A percentile compares a stretch with the other conserved stretches of the same genome.
These are phyloP conservation scores for Monilinia fructigena DNA, from an alignment of 2,329 filamentous ascomycete species.

Conservation along the genomic window DNA sequence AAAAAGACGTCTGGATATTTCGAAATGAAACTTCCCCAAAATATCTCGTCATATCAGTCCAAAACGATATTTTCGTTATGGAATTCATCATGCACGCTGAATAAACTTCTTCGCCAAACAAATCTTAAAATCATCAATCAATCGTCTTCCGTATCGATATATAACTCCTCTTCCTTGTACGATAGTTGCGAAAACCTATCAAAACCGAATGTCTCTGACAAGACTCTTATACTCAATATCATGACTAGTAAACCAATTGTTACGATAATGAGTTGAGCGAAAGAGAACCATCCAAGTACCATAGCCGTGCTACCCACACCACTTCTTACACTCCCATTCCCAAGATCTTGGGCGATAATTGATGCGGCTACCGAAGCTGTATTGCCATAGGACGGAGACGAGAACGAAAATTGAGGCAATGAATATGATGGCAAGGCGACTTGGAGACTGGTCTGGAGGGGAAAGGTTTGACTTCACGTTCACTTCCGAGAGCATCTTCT, in stretches of 20 bases:
- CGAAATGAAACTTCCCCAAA: constrained; percentile 1
- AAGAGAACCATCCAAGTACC: constrained; percentile 97
- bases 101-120: constrained; percentile 18
- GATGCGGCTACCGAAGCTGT: constrained; percentile 94
- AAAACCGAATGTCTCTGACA: constrained; percentile 54
- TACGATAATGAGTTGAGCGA: constrained; percentile 88
- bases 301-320: constrained; percentile 94
- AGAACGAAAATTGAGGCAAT: constrained; percentile 68
- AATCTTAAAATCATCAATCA: constrained; percentile 20
- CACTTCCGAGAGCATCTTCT: constrained; percentile 73
- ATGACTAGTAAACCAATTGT: constrained; percentile 94
- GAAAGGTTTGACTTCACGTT: constrained; percentile 90
- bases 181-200: constrained; percentile 18
- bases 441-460: constrained; percentile 91
- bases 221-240: constrained; percentile 87
- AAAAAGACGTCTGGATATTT: constrained; percentile 7
- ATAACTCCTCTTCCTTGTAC: constrained; percentile 8
- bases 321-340: constrained; percentile 81
- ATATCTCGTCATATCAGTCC: constrained; percentile 16
- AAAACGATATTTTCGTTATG: constrained; percentile 17
- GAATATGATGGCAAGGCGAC: constrained; percentile 92
- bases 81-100: constrained; percentile 20
- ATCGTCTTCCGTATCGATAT: constrained; percentile 12
- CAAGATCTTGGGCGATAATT: constrained; percentile 88
- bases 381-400: constrained; percentile 79